These are phyloP conservation scores for Xylaria sp. DNA, from an alignment of 495 filamentous ascomycete species.

Conservation along the genomic window DNA sequence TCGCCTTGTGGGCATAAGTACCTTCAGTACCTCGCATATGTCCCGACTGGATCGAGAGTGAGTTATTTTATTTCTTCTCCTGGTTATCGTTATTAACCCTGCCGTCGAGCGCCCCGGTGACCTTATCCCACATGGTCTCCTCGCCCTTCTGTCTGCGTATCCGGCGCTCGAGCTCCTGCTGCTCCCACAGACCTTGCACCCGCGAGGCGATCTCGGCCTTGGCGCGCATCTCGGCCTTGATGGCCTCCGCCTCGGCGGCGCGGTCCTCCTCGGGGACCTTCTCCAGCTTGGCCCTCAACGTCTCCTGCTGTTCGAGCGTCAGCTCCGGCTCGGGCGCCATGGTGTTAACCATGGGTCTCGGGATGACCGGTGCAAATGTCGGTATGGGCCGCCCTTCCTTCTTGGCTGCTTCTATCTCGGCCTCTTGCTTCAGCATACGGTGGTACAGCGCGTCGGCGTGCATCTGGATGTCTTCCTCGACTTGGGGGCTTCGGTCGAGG, in stretches of 20 bases:
- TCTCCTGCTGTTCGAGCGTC: constrained; percentile 44
- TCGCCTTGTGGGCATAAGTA: not conserved
- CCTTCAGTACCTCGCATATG: not conserved
- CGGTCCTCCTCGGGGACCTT: constrained; percentile 67
- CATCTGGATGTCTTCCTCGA: constrained; percentile 93
- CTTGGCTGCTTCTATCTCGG: constrained; percentile 69
- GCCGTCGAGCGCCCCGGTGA: constrained; percentile 38
- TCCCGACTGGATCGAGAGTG: not conserved
- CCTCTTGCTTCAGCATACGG: constrained; percentile 80
- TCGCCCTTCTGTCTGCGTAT: constrained; percentile 66
- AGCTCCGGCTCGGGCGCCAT: constrained; percentile 36
- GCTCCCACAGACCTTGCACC: constrained; percentile 61
- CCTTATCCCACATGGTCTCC: constrained; percentile 58
- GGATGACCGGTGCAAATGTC: constrained; percentile 51
- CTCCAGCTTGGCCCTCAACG: constrained; percentile 62
- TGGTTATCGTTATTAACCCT: not conserved
- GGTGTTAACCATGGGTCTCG: constrained; percentile 30
- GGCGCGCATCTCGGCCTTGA: constrained; percentile 66
- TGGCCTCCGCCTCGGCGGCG: constrained; percentile 68
- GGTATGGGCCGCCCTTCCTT: constrained; percentile 63
- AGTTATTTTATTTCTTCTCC: constrained; percentile 7
- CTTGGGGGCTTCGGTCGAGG: constrained; percentile 65
- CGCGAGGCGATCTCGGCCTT: constrained; percentile 61
- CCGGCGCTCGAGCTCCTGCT: constrained; percentile 62
- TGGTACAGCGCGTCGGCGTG: constrained; percentile 91